Conservation (phyloP, 495 filamentous ascomycete species). For the Bacidia rubella region DNA sequence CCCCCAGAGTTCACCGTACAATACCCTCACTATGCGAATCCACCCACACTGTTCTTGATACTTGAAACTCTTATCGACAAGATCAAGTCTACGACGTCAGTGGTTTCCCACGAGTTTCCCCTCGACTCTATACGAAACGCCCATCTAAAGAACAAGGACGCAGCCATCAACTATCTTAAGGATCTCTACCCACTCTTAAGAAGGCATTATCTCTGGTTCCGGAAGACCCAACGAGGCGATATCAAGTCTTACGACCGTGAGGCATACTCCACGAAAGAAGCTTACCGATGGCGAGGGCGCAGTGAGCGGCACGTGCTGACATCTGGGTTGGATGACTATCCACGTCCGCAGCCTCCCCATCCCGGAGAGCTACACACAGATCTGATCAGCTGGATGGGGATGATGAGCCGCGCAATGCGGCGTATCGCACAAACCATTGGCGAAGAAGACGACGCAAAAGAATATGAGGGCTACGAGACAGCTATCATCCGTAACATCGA, state of each 20-base stretch:
- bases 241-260: conserved; percentile 82
- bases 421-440: conserved; percentile 62
- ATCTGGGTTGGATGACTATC: conserved; percentile 92
- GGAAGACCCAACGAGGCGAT: conserved; percentile 78
- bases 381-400: conserved; percentile 89
- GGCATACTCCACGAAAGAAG: conserved; percentile 66
- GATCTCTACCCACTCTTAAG: conserved; percentile 84
- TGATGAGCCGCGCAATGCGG: conserved; percentile 72
- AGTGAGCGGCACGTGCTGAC: conserved; percentile 76
- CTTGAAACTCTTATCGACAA: conserved; percentile 71
- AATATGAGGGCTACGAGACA: conserved; percentile 56
- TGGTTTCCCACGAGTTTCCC: conserved; percentile 12
- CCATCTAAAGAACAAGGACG: conserved; percentile 5
- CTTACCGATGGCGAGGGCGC: conserved; percentile 91
- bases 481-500: conserved; percentile 82
- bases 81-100: conserved; percentile 34
- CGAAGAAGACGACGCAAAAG: conserved; percentile 57
- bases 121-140: conserved; percentile 13
- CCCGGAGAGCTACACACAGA: conserved; percentile 95
- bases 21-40: conserved; percentile 96
- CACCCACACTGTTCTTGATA: conserved; percentile 89
- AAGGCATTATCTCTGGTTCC: conserved; percentile 88
- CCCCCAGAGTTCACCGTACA: conserved; percentile 90
- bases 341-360: conserved; percentile 88
- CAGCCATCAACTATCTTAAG: conserved; percentile 57